phyloP scores from a whole-genome alignment of 495 filamentous ascomycete species.

The Thermochaetoides thermophila region DNA sequence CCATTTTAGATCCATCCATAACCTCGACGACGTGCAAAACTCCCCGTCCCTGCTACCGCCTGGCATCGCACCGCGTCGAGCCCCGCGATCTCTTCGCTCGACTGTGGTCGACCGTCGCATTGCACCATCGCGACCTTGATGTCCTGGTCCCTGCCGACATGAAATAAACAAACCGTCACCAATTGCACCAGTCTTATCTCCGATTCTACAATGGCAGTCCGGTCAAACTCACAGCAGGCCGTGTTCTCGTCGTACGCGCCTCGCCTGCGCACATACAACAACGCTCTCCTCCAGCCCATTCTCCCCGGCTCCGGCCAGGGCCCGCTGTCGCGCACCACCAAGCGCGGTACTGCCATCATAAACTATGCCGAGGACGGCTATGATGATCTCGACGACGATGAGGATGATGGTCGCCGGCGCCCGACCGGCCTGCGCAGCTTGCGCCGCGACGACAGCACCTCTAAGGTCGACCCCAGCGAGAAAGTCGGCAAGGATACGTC shows the following conservation, averaged over 20 bases:
- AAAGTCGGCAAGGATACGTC: slow-evolving; percentile 75
- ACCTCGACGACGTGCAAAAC: no score
- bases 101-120: no score
- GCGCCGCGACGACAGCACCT: slow-evolving; percentile 55
- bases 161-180: slow-evolving; percentile 9
- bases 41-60: no score
- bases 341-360: slow-evolving; percentile 88
- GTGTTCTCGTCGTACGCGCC: slow-evolving; percentile 86
- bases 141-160: slow-evolving; percentile 6
- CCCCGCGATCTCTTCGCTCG: no score
- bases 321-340: slow-evolving; percentile 72
- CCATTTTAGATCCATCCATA: no score
- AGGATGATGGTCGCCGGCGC: slow-evolving; percentile 53
- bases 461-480: slow-evolving; percentile 44
- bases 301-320: slow-evolving; percentile 49
- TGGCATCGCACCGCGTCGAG: no score
- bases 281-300: slow-evolving; percentile 81
- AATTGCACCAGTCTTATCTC: background rate
- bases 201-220: slow-evolving; percentile 24
- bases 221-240: slow-evolving; percentile 49
- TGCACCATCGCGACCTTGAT: no score
- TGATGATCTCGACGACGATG: slow-evolving; percentile 90
- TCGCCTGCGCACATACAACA: slow-evolving; percentile 78
- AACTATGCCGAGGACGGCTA: slow-evolving; percentile 96
- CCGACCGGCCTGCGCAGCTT: slow-evolving; percentile 76